Percentiles rank a stretch among this genome's conserved stretches.
phyloP scores from a whole-genome alignment of 164 flowering plant genomes.

The Liquidambar formosana region DNA sequence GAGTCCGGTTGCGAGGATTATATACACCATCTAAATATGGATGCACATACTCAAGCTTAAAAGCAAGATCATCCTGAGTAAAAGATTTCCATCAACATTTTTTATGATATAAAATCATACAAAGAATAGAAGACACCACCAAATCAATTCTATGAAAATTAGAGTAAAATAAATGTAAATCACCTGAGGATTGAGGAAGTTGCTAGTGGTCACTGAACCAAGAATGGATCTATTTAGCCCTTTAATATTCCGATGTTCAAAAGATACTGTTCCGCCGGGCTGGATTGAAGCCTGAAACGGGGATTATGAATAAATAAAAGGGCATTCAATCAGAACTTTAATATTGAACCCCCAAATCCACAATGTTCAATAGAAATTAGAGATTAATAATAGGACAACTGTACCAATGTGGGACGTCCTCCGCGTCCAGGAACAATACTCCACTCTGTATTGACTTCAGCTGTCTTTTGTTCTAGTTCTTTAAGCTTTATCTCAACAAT shows the following conservation, averaged over 20 bases:
- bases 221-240: slow-evolving; percentile 89
- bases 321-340: slow-evolving; percentile 1
- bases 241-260: slow-evolving; percentile 88
- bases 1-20: slow-evolving; percentile 79
- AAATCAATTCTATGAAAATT: background rate
- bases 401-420: slow-evolving; percentile 94
- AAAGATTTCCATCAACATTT: background rate
- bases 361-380: background rate
- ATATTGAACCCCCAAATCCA: background rate
- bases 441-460: slow-evolving; percentile 99
- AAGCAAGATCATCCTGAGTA: slow-evolving; percentile 92
- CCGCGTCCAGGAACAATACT: slow-evolving; percentile 97
- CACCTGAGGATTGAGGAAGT: slow-evolving; percentile 97
- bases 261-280: slow-evolving; percentile 96
- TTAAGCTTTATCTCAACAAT: slow-evolving; percentile 96
- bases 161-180: background rate
- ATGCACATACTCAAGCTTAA: slow-evolving; percentile 97
- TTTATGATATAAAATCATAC: background rate
- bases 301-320: slow-evolving; percentile 3
- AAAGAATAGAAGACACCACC: background rate
- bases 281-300: slow-evolving; percentile 88
- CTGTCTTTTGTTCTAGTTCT: slow-evolving; percentile 91
- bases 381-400: background rate
- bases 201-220: slow-evolving; percentile 94
- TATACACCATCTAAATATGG: slow-evolving; percentile 88